phyloP scores from a whole-genome alignment of 257 asterid species.

The Jasminum sambac region DNA sequence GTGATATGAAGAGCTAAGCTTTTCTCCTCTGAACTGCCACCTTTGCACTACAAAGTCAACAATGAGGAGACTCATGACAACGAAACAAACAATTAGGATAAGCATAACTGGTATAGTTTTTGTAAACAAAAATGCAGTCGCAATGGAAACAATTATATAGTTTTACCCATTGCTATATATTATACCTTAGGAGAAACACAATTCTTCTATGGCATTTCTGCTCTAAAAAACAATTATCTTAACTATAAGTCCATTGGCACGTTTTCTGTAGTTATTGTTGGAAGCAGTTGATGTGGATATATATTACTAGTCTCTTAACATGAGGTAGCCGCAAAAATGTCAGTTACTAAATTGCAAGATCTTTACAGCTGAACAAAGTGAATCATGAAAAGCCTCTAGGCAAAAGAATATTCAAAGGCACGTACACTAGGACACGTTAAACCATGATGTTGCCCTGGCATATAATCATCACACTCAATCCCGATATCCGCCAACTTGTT shows the following conservation, averaged over 20 bases:
- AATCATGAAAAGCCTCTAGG: neutral
- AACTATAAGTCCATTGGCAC: neutral
- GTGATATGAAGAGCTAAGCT: constrained; percentile 68
- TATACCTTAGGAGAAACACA: neutral
- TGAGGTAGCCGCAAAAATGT: neutral
- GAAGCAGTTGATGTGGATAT: neutral
- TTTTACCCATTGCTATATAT: neutral
- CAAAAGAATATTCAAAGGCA: constrained; percentile 17
- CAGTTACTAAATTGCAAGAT: neutral
- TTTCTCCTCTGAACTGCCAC: constrained; percentile 68
- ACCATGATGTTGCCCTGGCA: constrained; percentile 65
- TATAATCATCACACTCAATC: constrained; percentile 40
- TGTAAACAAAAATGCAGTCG: neutral
- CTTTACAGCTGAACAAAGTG: constrained; percentile 3
- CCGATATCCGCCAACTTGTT: constrained; percentile 60
- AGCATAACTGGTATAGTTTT: neutral
- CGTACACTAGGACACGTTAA: constrained; percentile 75
- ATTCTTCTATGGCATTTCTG: neutral
- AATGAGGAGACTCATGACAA: constrained; percentile 22
- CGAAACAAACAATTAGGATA: constrained; percentile 2
- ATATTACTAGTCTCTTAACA: neutral
- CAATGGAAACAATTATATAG: neutral
- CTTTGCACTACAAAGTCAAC: constrained; percentile 67
- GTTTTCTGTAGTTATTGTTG: neutral
- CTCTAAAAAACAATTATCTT: neutral